These are phyloP conservation scores for Phytomonas francai DNA, from an alignment of 208 protist genomes.

Conservation along the genomic window DNA sequence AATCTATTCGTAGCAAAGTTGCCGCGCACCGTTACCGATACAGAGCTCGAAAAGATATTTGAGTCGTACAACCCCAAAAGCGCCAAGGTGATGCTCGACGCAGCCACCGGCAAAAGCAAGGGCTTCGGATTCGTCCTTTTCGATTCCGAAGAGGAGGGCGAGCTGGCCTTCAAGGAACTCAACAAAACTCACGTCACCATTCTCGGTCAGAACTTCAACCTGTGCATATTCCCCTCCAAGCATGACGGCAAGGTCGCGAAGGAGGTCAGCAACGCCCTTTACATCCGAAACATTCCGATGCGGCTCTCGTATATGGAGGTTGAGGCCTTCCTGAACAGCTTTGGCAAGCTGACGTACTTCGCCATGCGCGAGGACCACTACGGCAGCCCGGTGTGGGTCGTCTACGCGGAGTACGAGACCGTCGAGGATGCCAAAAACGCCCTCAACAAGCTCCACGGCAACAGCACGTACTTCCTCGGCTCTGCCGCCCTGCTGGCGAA, in stretches of 20 bases:
- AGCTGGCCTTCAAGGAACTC: slow-evolving; percentile 61
- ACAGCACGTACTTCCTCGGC: slow-evolving; percentile 48
- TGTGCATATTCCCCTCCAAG: slow-evolving; percentile 83
- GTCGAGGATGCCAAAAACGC: slow-evolving; percentile 51
- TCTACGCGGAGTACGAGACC: slow-evolving; percentile 76
- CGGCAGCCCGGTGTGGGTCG: slow-evolving; percentile 73
- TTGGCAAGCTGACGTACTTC: slow-evolving; percentile 74
- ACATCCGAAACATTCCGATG: slow-evolving; percentile 77
- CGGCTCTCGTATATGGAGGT: slow-evolving; percentile 46
- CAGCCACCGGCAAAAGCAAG: slow-evolving; percentile 85
- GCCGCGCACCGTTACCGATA: slow-evolving; percentile 70
- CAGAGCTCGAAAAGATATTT: slow-evolving; percentile 73
- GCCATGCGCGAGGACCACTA: slow-evolving; percentile 85
- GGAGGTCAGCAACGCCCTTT: slow-evolving; percentile 51
- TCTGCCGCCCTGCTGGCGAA: slow-evolving; percentile 69
- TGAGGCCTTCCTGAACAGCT: slow-evolving; percentile 56
- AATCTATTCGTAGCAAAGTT: slow-evolving; percentile 97
- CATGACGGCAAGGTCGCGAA: slow-evolving; percentile 64
- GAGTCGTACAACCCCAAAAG: slow-evolving; percentile 77
- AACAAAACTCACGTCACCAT: slow-evolving; percentile 56
- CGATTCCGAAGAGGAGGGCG: slow-evolving; percentile 75
- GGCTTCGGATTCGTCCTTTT: slow-evolving; percentile 97
- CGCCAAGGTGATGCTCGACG: slow-evolving; percentile 86
- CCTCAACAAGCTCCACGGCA: slow-evolving; percentile 62
- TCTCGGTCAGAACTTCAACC: slow-evolving; percentile 56